phyloP scores from a whole-genome alignment of 805 yeast genomes.

The Teunomyces tritomae region DNA sequence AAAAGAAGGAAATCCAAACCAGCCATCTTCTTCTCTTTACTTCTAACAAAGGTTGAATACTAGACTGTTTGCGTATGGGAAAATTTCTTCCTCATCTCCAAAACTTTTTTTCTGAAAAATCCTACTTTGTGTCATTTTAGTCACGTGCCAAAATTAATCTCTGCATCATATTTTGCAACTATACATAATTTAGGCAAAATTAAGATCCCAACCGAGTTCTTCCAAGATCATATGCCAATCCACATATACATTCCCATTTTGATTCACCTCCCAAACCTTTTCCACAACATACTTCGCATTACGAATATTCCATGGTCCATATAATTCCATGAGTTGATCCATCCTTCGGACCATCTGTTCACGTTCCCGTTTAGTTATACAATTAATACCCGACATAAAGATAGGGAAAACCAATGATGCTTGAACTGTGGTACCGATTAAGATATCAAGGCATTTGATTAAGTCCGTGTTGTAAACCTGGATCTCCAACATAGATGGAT shows the following conservation, averaged over 20 bases:
- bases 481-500: conserved; percentile 61
- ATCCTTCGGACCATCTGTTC: conserved; percentile 50
- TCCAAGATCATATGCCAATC: conserved; percentile 74
- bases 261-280: conserved; percentile 47
- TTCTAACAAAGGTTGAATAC: conserved; percentile 2
- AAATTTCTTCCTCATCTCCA: conserved; percentile 17
- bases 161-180: not conserved
- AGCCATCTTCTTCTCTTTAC: conserved; percentile 11
- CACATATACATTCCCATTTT: conserved; percentile 55
- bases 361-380: conserved; percentile 53
- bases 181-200: conserved; percentile 52
- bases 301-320: conserved; percentile 62
- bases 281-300: conserved; percentile 45
- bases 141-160: not conserved
- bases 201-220: conserved; percentile 71
- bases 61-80: conserved; percentile 7
- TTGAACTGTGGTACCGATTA: conserved; percentile 66
- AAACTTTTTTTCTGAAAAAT: conserved; percentile 4
- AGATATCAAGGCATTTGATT: conserved; percentile 54
- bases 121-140: conserved; percentile 5
- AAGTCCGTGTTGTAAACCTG: conserved; percentile 57
- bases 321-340: conserved; percentile 55
- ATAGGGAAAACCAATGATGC: conserved; percentile 73
- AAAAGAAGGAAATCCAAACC: conserved; percentile 82
- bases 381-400: conserved; percentile 73